Base-by-base conservation (phyloP, 257 asterid genomes). In the Nicotiana otophora region DNA sequence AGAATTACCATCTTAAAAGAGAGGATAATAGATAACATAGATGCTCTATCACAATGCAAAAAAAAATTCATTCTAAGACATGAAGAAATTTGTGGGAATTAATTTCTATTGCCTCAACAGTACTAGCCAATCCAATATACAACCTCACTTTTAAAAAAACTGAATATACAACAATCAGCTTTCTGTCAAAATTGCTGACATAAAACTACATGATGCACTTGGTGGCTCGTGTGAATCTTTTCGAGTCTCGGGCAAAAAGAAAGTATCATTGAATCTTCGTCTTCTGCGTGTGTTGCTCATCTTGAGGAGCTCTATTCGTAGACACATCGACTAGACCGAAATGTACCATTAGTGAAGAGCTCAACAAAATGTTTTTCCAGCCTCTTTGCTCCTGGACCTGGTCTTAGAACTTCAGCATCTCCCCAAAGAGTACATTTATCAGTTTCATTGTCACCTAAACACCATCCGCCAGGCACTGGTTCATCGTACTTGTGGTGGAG, bases 401-500 rank as follows among this genome's bases (percentile, higher is more conserved):
- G 99, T 82, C 86, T 89, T 89, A 96, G 86, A 72, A 94, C 93
- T 36, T 91, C 90, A 7, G 97, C 93, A 74, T 96, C 99, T 57
- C 98, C 99, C 98, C 98, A 96, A 34, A 87, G 78, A 36, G 82
- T 26, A 86, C 98, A 96, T 20, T 46, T 68, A 63, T 88, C 90
- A 20, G 82, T 82, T 23, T 39, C 80, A 64, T 88, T 31, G 5
- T 90, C 91, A 11, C 95, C 99, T 67, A 96, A 86, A 86, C 99
- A 96, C 99, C 99, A 96, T 17, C 99, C 99, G 33, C 98, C 98
- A 0, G 97, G 91, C 16, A 90, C 95, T 0, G 95, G 91, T 70
- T 86, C 84, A 34, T 84, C 89, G 11, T 89, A 89, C 19, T 54
- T 64, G 30, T 95, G 90, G 33, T 70, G 86, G 57, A 94, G 89